Evolutionary conservation across 2,329 filamentous ascomycete genomes (phyloP), one percentile per base, ranked within the genome.

Genomic region (Byssothecium circinans): DNA sequence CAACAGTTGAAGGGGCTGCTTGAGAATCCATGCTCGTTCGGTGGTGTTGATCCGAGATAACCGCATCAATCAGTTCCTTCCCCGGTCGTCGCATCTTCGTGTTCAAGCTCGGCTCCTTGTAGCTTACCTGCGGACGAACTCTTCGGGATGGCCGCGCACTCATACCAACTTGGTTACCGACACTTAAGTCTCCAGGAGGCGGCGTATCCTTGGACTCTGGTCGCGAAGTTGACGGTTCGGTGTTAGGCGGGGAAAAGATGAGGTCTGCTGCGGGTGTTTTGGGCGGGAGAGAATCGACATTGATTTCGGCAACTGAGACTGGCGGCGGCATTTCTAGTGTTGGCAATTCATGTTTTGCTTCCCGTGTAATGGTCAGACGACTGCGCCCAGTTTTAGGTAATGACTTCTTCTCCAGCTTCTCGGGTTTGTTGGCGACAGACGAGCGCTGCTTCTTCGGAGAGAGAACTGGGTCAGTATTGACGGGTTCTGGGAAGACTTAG

Each of bases 81-180:
- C 68, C 69, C 1, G 76, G 75, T 20, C 77, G 69, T 17, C 77
- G 68, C 75, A 79, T 78, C 56, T 79, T 79, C 14, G 69, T 72
- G 37, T 68, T 67, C 14, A 79, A 61, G 40, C 69, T 76, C 1
- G 77, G 77, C 52, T 78, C 76, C 11, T 76, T 75, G 50, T 78
- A 78, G 60, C 73, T 78, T 40, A 78, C 75, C 27, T 73, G 69
- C 15, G 73, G 63, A 19, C 76, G 68, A 12, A 74, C 74, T 49
- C 77, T 69, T 45, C 77, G 68, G 2, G 72, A 74, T 10, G 75
- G 72, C 27, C 76, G 63, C 18, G 60, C 67, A 15, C 60, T 62
- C 30, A 65, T 63, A 18, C 61, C 64, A 14, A 48, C 61, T 35
- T 65, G 62, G 41, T 72, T 69, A 19, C 60, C 55, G 22, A 65